Conservation (phyloP, 1,284 basidiomycete species). For the Mycocalia duriaeana region DNA sequence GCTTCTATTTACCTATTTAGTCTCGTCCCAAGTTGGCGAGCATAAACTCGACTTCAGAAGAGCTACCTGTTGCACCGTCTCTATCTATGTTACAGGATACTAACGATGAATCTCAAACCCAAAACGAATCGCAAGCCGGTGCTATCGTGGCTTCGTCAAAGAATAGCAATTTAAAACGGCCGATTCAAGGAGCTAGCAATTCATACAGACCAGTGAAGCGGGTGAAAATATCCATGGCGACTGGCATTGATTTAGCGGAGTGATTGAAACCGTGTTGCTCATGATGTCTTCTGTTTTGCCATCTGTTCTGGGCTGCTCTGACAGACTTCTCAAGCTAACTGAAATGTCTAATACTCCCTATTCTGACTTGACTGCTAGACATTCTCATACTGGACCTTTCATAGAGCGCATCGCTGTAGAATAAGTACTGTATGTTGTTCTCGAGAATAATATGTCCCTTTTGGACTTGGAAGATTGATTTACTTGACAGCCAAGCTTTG, state of each 20-base stretch:
- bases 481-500: too few relatives aligned
- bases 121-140: not conserved
- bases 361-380: not conserved
- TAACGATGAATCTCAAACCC: slow-evolving; percentile 7
- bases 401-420: too few relatives aligned
- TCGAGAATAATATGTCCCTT: too few relatives aligned
- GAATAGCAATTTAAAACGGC: not conserved
- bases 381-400: not conserved
- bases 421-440: too few relatives aligned
- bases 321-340: too few relatives aligned
- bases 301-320: not conserved
- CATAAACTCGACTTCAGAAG: not conserved
- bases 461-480: too few relatives aligned
- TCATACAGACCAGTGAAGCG: slow-evolving; percentile 32
- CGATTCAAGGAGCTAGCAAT: not conserved
- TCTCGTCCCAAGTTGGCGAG: slow-evolving; percentile 9
- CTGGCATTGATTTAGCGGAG: slow-evolving; percentile 56
- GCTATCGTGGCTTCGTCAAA: not conserved
- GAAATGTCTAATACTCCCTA: too few relatives aligned
- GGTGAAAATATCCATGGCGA: slow-evolving; percentile 50
- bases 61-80: not conserved
- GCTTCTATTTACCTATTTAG: slow-evolving; percentile 24
- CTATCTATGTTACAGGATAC: not conserved
- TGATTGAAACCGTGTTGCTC: too few relatives aligned
- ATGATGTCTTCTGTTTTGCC: too few relatives aligned